Evolutionary conservation across 2,329 filamentous ascomycete genomes (phyloP).

Genomic region (Davidsoniella virescens): DNA sequence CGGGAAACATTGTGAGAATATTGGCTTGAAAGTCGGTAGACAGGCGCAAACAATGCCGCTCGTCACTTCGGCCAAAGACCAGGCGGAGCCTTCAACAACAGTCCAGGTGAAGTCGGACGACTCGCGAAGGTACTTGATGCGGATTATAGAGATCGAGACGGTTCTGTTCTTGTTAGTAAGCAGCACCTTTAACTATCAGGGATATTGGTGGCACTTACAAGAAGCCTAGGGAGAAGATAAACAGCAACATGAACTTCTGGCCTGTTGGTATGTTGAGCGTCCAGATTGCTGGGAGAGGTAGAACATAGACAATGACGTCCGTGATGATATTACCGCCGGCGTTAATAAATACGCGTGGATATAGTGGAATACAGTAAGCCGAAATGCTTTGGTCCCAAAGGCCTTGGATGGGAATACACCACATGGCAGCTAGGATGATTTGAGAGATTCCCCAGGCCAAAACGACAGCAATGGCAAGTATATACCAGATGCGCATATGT

Average conservation of each 20-base stretch:
- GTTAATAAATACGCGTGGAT: constrained; percentile 17
- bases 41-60: constrained; percentile 16
- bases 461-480: constrained; percentile 17
- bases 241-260: constrained; percentile 17
- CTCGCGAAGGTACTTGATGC: constrained; percentile 15
- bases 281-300: constrained; percentile 18
- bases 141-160: constrained; percentile 16
- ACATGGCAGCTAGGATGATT: constrained; percentile 16
- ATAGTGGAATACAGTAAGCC: constrained; percentile 15
- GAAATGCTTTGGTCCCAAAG: constrained; percentile 17
- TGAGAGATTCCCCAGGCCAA: constrained; percentile 18
- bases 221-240: constrained; percentile 19
- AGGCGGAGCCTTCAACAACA: constrained; percentile 16
- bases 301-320: constrained; percentile 17
- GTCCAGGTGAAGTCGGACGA: constrained; percentile 15
- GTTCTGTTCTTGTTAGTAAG: constrained; percentile 11
- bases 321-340: constrained; percentile 18
- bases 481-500: constrained; percentile 17
- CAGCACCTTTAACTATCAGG: neutral
- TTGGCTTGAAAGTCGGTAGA: constrained; percentile 16
- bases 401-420: constrained; percentile 17
- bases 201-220: constrained; percentile 14
- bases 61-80: constrained; percentile 16
- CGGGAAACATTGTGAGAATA: constrained; percentile 17
- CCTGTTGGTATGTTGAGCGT: constrained; percentile 15